phyloP scores from a whole-genome alignment of 1,139 yeast species.

The Scheffersomyces illinoinensis region DNA sequence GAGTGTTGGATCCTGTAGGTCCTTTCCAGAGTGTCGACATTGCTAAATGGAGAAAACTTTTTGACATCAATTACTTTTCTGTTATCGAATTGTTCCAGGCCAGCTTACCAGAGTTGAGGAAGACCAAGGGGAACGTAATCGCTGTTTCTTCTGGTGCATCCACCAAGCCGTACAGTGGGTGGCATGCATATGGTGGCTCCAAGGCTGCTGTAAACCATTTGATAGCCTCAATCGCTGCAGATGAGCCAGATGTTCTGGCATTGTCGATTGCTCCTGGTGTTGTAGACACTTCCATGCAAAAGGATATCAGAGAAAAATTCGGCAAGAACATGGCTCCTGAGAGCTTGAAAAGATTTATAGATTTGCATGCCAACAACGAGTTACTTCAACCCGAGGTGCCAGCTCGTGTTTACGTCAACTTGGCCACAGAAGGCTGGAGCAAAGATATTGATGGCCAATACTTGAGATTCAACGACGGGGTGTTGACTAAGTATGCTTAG shows the following conservation, averaged over 20 bases:
- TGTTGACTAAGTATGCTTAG: slow-evolving; percentile 17
- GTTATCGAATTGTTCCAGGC: slow-evolving; percentile 61
- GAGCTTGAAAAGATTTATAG: slow-evolving; percentile 57
- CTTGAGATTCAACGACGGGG: slow-evolving; percentile 57
- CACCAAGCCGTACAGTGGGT: slow-evolving; percentile 57
- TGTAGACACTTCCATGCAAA: slow-evolving; percentile 87
- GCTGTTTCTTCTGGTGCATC: slow-evolving; percentile 90
- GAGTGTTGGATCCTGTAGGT: slow-evolving; percentile 79
- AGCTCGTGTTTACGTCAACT: slow-evolving; percentile 63
- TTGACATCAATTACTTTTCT: slow-evolving; percentile 79
- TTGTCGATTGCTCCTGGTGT: slow-evolving; percentile 91
- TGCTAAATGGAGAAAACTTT: slow-evolving; percentile 61
- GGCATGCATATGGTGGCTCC: slow-evolving; percentile 90
- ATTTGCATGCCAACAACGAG: slow-evolving; percentile 53
- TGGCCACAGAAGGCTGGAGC: slow-evolving; percentile 62
- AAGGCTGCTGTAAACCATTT: slow-evolving; percentile 88
- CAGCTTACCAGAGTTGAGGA: slow-evolving; percentile 60
- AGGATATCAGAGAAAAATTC: slow-evolving; percentile 62
- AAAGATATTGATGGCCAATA: slow-evolving; percentile 60
- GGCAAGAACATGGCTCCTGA: slow-evolving; percentile 58
- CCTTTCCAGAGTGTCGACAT: slow-evolving; percentile 51
- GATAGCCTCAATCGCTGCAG: slow-evolving; percentile 63
- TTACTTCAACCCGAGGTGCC: slow-evolving; percentile 70
- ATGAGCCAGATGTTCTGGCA: slow-evolving; percentile 59
- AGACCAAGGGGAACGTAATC: slow-evolving; percentile 60